Conservation (phyloP, 371 early-diverging fungal genomes). For the Syncephalastrum monosporum region DNA sequence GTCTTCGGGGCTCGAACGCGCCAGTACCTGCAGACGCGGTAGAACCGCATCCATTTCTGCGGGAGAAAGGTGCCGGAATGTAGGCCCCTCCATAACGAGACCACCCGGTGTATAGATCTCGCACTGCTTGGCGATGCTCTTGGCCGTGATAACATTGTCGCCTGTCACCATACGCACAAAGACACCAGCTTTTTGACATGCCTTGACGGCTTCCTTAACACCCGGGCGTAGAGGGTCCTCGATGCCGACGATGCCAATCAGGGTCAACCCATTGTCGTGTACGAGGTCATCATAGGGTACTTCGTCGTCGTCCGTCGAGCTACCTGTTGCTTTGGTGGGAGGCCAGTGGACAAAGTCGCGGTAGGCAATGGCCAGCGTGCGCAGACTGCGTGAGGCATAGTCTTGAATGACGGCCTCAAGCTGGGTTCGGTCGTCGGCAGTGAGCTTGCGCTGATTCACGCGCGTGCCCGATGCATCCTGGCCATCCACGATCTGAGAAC, state of each 20-base stretch:
- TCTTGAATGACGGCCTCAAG: conserved; percentile 55
- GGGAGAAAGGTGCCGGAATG: conserved; percentile 56
- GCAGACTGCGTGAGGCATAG: conserved; percentile 61
- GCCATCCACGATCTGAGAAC: conserved; percentile 31
- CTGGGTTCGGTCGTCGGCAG: conserved; percentile 37
- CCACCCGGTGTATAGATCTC: conserved; percentile 64
- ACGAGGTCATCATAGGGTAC: conserved; percentile 40
- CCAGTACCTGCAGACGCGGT: conserved; percentile 61
- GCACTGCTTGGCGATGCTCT: conserved; percentile 69
- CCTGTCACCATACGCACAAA: conserved; percentile 87
- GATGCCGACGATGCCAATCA: conserved; percentile 68
- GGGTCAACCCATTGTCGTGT: conserved; percentile 45
- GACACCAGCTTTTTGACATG: conserved; percentile 75
- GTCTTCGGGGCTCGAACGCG: conserved; percentile 77
- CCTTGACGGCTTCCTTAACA: conserved; percentile 65
- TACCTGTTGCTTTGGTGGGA: conserved; percentile 71
- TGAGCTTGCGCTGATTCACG: conserved; percentile 48
- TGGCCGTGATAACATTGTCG: conserved; percentile 76
- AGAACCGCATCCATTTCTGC: conserved; percentile 34
- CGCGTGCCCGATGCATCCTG: conserved; percentile 54
- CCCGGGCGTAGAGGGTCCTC: conserved; percentile 75
- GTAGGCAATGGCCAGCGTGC: conserved; percentile 72
- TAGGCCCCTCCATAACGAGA: conserved; percentile 67
- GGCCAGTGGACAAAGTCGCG: conserved; percentile 62
- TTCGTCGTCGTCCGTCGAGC: conserved; percentile 19